Conservation (phyloP, 2,329 filamentous ascomycete species). For the Alternaria incomplexa region DNA sequence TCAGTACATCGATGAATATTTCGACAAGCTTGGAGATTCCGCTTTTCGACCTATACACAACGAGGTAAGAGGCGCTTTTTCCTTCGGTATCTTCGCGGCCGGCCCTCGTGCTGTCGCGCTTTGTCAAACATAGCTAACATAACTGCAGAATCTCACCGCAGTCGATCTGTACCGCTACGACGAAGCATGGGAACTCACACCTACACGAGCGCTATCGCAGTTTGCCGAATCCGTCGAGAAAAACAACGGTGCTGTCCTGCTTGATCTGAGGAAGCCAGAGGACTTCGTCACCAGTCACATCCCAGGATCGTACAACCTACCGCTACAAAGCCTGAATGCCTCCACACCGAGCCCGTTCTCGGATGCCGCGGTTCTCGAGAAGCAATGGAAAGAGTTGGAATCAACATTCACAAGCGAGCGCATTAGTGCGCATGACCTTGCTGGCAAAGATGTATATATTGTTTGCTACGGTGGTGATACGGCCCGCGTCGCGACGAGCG, state of each 20-base stretch:
- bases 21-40: constrained; percentile 58
- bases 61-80: constrained; percentile 2
- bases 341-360: constrained; percentile 20
- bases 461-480: constrained; percentile 28
- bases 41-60: constrained; percentile 25
- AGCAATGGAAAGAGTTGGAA: constrained; percentile 28
- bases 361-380: constrained; percentile 20
- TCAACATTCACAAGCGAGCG: constrained; percentile 21
- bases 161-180: constrained; percentile 31
- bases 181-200: constrained; percentile 27
- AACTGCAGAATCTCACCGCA: constrained; percentile 18
- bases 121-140: background rate
- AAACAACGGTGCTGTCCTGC: constrained; percentile 3
- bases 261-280: constrained; percentile 25
- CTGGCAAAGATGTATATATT: constrained; percentile 22
- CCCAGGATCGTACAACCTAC: constrained; percentile 28
- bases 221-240: constrained; percentile 1
- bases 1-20: constrained; percentile 67
- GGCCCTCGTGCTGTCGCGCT: background rate
- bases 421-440: constrained; percentile 25
- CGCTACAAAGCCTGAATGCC: constrained; percentile 20
- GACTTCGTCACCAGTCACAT: constrained; percentile 23
- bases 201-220: constrained; percentile 14
- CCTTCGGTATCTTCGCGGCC: too few species aligned
- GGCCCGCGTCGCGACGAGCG: constrained; percentile 26